phyloP scores from a whole-genome alignment of 768 basidiomycete species.

The Mycena olivaceomarginata region DNA sequence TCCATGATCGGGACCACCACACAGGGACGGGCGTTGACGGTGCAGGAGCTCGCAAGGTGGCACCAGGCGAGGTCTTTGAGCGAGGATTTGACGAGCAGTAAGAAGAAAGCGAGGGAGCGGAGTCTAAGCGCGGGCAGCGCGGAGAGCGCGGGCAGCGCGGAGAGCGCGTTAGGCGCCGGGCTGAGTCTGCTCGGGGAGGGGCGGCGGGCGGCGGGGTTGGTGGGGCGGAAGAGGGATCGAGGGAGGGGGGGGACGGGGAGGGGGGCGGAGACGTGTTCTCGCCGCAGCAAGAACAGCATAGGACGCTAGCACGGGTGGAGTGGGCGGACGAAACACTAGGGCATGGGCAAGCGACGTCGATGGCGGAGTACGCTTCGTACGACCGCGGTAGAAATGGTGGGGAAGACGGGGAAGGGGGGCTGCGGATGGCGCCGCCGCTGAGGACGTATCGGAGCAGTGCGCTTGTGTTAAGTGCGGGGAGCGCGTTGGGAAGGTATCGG shows the following conservation, averaged over 20 bases:
- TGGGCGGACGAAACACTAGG: slow-evolving; percentile 41
- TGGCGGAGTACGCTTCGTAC: slow-evolving; percentile 66
- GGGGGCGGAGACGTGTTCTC: slow-evolving; percentile 40
- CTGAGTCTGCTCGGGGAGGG: slow-evolving; percentile 81
- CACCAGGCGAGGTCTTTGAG: slow-evolving; percentile 75
- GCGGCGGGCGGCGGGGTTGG: slow-evolving; percentile 81
- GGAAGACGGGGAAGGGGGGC: slow-evolving; percentile 54
- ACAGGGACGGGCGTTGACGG: slow-evolving; percentile 66
- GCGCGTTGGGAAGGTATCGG: slow-evolving; percentile 39
- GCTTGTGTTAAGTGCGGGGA: slow-evolving; percentile 54
- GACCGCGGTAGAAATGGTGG: slow-evolving; percentile 8
- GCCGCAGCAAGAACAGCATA: background rate
- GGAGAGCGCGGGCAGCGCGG: no score
- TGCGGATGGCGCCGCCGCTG: slow-evolving; percentile 57
- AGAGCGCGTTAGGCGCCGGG: slow-evolving; percentile 73
- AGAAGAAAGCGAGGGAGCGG: slow-evolving; percentile 59
- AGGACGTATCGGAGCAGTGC: slow-evolving; percentile 64
- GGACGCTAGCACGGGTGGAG: slow-evolving; percentile 50
- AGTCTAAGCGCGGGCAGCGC: slow-evolving; percentile 76
- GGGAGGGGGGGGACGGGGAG: no score
- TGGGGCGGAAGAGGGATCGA: slow-evolving; percentile 35
- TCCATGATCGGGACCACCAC: slow-evolving; percentile 42
- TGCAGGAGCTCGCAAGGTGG: slow-evolving; percentile 67
- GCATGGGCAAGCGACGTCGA: slow-evolving; percentile 68
- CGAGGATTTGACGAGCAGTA: slow-evolving; percentile 59